A percentile compares a stretch with the other conserved stretches of the same genome.
Conservation (phyloP, 1,284 basidiomycete genomes). For the Trichosporon faecale region DNA sequence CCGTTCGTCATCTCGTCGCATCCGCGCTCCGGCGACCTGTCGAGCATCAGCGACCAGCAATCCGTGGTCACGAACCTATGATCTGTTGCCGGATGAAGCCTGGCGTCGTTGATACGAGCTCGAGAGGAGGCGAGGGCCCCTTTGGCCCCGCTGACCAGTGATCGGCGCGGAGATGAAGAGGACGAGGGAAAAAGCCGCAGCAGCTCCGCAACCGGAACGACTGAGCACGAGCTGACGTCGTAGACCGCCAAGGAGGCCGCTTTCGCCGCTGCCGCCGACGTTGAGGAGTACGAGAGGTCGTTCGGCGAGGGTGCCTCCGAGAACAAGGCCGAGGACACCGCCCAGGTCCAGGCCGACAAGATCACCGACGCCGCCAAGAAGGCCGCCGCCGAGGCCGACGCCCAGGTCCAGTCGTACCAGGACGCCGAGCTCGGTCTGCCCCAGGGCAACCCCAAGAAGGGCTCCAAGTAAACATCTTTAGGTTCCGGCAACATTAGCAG, state of each 20-base stretch:
- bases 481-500: no score
- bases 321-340: neutral
- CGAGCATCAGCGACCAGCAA: no score
- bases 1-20: no score
- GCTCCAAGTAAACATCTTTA: neutral
- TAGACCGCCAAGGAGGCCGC: neutral
- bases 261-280: neutral
- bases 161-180: no score
- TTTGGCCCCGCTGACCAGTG: no score
- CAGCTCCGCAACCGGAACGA: no score
- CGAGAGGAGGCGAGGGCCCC: no score
- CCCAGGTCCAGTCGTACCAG: conserved; percentile 1
- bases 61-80: no score
- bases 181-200: no score
- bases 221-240: neutral
- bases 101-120: no score
- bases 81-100: no score
- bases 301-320: neutral
- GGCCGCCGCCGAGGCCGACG: neutral
- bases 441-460: neutral
- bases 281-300: neutral
- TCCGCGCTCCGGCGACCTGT: no score
- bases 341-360: neutral
- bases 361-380: neutral
- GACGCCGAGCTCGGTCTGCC: conserved; percentile 7